Percentiles rank a stretch among this genome's conserved stretches.
Conservation (phyloP, 2,329 filamentous ascomycete genomes). For the Ceratocystis lukuohia region DNA sequence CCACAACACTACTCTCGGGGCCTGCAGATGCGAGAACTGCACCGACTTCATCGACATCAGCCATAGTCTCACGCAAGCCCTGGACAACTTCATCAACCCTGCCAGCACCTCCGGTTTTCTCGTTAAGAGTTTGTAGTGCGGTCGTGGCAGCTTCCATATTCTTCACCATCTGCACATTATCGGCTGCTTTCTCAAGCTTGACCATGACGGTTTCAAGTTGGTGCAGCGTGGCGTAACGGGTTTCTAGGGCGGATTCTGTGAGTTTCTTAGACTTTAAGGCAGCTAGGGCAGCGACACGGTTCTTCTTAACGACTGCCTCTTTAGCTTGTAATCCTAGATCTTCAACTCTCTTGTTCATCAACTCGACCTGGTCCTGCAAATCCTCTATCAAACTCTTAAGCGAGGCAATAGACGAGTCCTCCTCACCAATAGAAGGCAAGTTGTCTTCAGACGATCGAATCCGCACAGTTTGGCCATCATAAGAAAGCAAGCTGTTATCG, state of each 20-base stretch:
- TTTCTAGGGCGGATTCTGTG: constrained; percentile 58
- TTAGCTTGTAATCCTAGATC: constrained; percentile 52
- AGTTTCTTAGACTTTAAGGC: constrained; percentile 73
- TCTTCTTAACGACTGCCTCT: constrained; percentile 57
- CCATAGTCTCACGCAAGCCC: constrained; percentile 65
- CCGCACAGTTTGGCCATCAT: constrained; percentile 58
- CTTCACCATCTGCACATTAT: constrained; percentile 69
- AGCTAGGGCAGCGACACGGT: constrained; percentile 60
- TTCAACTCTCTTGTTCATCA: constrained; percentile 53
- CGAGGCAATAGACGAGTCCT: constrained; percentile 71
- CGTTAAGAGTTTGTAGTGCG: constrained; percentile 60
- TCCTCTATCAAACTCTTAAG: constrained; percentile 67
- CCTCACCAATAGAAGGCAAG: constrained; percentile 47
- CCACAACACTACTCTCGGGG: constrained; percentile 38
- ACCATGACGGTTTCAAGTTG: constrained; percentile 73
- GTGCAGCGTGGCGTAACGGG: constrained; percentile 56
- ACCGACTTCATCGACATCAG: constrained; percentile 67
- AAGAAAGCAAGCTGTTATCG: constrained; percentile 46
- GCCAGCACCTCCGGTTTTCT: constrained; percentile 62
- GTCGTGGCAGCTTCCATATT: constrained; percentile 68
- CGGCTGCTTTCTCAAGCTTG: constrained; percentile 74
- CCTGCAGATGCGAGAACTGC: constrained; percentile 55
- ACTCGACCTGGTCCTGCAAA: constrained; percentile 57
- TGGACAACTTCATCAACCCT: constrained; percentile 65
- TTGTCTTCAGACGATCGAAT: constrained; percentile 39